A percentile compares a stretch with the other conserved stretches of the same genome.
Evolutionary conservation across 1,284 basidiomycete genomes (phyloP).

Genomic region (Ceratobasidium sp.): DNA sequence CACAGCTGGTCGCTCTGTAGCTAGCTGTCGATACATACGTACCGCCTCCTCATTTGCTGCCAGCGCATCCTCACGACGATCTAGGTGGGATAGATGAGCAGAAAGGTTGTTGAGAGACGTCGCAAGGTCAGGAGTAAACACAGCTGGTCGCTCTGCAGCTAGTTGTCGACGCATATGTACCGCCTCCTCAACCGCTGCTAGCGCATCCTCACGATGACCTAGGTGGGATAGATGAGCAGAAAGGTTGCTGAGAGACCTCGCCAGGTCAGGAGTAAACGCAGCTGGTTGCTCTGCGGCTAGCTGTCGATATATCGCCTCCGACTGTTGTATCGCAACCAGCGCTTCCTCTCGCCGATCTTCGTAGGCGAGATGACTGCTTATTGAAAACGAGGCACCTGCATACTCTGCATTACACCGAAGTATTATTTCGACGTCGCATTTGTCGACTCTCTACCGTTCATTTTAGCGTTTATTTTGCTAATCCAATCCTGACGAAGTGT

Average conservation of each 20-base stretch:
- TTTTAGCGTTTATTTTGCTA: background rate
- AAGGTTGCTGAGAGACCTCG: no score
- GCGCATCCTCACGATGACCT: no score
- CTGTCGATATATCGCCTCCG: background rate
- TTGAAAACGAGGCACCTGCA: background rate
- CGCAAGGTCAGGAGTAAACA: no score
- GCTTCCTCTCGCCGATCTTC: constrained; percentile 23
- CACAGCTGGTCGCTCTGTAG: background rate
- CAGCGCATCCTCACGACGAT: no score
- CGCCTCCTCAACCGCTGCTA: background rate
- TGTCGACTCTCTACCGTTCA: background rate
- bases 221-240: no score
- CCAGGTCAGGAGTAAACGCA: background rate
- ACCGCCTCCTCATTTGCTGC: constrained; percentile 10
- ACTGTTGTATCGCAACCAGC: background rate
- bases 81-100: no score
- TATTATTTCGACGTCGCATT: background rate
- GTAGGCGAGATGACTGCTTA: background rate
- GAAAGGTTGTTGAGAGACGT: no score
- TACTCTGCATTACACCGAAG: background rate
- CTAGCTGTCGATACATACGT: constrained; percentile 7
- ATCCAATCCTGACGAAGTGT: background rate
- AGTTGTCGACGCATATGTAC: constrained; percentile 15
- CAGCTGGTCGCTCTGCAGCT: background rate
- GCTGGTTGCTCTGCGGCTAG: background rate